Base-by-base conservation (phyloP, 2,329 filamentous ascomycete genomes). In the Verticillium tricorpus region DNA sequence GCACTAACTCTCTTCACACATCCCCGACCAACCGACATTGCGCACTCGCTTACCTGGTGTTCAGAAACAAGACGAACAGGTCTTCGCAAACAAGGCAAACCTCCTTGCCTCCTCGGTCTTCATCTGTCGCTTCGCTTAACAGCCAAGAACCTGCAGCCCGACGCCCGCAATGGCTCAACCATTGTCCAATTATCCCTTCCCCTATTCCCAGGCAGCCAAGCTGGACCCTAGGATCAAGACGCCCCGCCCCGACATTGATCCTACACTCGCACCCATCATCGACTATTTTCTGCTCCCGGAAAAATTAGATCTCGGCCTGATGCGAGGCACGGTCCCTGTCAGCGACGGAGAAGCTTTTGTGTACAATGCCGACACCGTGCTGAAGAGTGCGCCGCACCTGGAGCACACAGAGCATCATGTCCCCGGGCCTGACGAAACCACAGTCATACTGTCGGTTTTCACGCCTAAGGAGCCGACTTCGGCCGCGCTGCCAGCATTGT, bases 381-480 rank as follows among this genome's bases (percentile, higher is more conserved):
- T 63, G 40, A 32, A 55, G n/a, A 58, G 40, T 14, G 57, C 31
- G 14, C 64, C 64, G n/a, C 60, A 63, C 28, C 52, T 67, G 6
- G 50, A 59, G 25, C 65, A 67, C 54, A 60, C 61, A 6, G 63
- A 67, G 60, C 55, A 63, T 56, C 31, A 22, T 7, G 19, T 63
- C 11, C 59, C 59, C 9, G 60, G 60, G 5, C 63, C 50, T 17
- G 60, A 65, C 14, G 56, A 39, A 34, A 62, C 60, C 35, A 39
- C 7, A 15, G 50, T 67, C 22, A 31, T 63, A 2, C 60, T 69
- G 14, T 68, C 66, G 58, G 62, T 68, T 60, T 70, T 69, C 63
- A 58, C 57, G 12, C 68, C 66, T 57, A 62, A 52, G 7, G 12
- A 12, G 5, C 8, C 57, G 19, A 12, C 60, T 2, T 17, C 57